Conservation (phyloP, 139 green algal genomes). For the Micractinium sp. region DNA sequence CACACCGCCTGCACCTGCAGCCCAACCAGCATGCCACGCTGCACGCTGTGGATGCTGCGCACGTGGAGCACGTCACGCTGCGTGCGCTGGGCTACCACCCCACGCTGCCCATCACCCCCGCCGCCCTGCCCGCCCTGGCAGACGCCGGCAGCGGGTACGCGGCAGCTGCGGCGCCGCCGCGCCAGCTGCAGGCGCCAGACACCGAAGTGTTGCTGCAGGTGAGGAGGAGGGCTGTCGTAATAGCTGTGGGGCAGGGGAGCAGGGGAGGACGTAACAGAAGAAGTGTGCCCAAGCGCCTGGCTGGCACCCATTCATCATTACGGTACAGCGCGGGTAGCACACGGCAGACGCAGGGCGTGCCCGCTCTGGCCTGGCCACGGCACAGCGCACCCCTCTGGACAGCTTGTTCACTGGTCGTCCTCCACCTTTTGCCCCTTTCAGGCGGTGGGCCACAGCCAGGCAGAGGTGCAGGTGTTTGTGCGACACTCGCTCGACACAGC, state of each 20-base stretch:
- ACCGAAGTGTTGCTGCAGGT: background rate
- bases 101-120: slow-evolving; percentile 29
- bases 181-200: slow-evolving; percentile 8
- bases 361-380: background rate
- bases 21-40: slow-evolving; percentile 38
- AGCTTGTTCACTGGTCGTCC: background rate
- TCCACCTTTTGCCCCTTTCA: background rate
- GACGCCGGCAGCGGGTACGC: background rate
- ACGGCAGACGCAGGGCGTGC: background rate
- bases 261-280: too few relatives aligned
- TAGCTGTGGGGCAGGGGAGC: too few relatives aligned
- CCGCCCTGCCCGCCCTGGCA: background rate
- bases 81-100: slow-evolving; percentile 47
- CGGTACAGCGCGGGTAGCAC: too few relatives aligned
- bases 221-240: background rate
- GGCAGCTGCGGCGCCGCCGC: background rate
- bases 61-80: slow-evolving; percentile 33
- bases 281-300: too few relatives aligned
- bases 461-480: slow-evolving; percentile 28
- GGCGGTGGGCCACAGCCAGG: slow-evolving; percentile 12
- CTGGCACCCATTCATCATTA: too few relatives aligned
- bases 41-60: slow-evolving; percentile 36
- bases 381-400: background rate
- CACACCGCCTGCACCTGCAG: slow-evolving; percentile 28
- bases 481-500: slow-evolving; percentile 20